Conservation (phyloP, 352 stramenopile genomes). For the Peronospora belbahrii region DNA sequence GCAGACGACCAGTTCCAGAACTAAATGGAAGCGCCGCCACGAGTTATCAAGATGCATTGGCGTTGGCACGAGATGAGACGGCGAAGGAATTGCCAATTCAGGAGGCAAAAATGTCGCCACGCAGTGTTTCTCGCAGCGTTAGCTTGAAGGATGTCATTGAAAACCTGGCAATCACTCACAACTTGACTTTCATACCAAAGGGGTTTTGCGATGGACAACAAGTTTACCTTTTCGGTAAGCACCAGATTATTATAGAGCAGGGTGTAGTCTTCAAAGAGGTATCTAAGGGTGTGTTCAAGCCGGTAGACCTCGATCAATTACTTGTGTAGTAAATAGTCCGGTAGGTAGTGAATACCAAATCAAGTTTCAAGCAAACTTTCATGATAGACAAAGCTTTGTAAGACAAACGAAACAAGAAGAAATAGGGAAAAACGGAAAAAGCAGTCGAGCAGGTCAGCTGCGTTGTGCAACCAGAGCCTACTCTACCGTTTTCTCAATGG, state of each 20-base stretch:
- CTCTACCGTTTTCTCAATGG: constrained; percentile 10
- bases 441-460: constrained; percentile 8
- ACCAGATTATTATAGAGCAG: constrained; percentile 81
- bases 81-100: constrained; percentile 14
- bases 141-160: constrained; percentile 80
- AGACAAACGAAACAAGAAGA: background rate
- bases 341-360: background rate
- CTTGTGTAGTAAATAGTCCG: constrained; percentile 31
- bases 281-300: constrained; percentile 55
- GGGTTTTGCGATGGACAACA: constrained; percentile 69
- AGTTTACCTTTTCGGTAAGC: constrained; percentile 70
- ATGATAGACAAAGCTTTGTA: background rate
- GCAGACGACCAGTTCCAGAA: constrained; percentile 29
- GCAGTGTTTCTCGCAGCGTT: constrained; percentile 37
- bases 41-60: constrained; percentile 74
- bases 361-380: background rate
- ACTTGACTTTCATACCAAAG: constrained; percentile 80
- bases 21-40: constrained; percentile 42
- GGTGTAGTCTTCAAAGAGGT: constrained; percentile 72
- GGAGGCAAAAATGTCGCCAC: constrained; percentile 16
- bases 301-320: constrained; percentile 68
- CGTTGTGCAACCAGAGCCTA: constrained; percentile 20
- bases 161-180: constrained; percentile 65
- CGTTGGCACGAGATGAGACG: constrained; percentile 33
- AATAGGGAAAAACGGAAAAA: constrained; percentile 5